Evolutionary conservation across 495 filamentous ascomycete genomes (phyloP), one percentile per base, ranked within the genome.

Genomic region (Astrothelium subdiscretum): DNA sequence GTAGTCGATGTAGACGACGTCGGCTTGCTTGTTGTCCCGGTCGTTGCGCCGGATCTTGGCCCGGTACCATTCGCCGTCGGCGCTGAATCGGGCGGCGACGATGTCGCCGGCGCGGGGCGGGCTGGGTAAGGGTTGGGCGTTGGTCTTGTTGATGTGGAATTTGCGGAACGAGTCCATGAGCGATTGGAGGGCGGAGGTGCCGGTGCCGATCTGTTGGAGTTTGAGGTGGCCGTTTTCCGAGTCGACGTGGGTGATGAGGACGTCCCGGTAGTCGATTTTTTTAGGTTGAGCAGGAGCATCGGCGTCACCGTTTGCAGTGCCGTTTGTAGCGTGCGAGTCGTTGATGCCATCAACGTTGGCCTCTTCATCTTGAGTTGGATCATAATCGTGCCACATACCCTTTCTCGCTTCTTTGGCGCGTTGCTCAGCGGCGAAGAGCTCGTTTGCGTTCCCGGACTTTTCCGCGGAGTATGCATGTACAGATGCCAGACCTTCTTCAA

Each of bases 401-500:
- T 92, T 96, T 38, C 84, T 80, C 20, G 79, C 87, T 58, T 92
- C 86, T 76, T 97, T 97, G 6, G 95, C 95, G 59, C 79, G 83
- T 73, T 90, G 76, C 74, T 97, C 88, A 1, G 95, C 95, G 3
- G 90, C 89, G 66, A 90, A 79, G 35, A 97, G 87, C 73, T 97
- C 95, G 51, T 78, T 85, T 31, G 86, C 86, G 69, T 96, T 90
- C 58, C 91, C 94, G 12, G 90, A 87, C 77, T 96, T 94, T 76
- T 97, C 92, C 3, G 94, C 95, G 26, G 92, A 97, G 77, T 96
- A 97, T 59, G 83, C 81, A 71, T 97, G 92, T 32, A 97, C 92
- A 26, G 84, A 85, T 20, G 95, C 95, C 31, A 96, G 75, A 57
- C 95, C 95, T 75, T 97, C 95, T 74, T 97, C 94, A 2, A 97